Evolutionary conservation across 768 basidiomycete genomes (phyloP).

Genomic region (Pleurotus giganteus): DNA sequence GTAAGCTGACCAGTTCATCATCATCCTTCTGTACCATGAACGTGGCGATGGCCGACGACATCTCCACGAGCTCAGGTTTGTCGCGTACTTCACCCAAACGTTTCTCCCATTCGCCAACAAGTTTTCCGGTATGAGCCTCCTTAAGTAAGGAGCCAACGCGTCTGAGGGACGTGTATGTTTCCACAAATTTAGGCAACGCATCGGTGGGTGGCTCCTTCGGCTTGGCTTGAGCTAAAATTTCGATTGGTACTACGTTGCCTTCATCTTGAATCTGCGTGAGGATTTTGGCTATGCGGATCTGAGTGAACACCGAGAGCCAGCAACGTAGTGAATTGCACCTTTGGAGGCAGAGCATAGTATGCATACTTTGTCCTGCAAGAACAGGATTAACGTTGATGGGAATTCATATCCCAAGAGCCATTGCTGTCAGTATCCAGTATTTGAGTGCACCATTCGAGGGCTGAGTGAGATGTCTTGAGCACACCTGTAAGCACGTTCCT

Average conservation of each 20-base stretch:
- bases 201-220: constrained; percentile 76
- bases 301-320: constrained; percentile 3
- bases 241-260: constrained; percentile 58
- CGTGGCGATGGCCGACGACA: constrained; percentile 69
- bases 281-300: constrained; percentile 64
- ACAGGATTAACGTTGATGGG: constrained; percentile 87
- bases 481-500: constrained; percentile 88
- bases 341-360: constrained; percentile 89
- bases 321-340: constrained; percentile 43
- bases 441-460: constrained; percentile 15
- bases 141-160: constrained; percentile 78
- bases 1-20: constrained; percentile 75
- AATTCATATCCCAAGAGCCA: constrained; percentile 98
- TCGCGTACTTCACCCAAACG: constrained; percentile 49
- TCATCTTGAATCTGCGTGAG: constrained; percentile 72
- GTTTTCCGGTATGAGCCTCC: constrained; percentile 82
- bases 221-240: constrained; percentile 77
- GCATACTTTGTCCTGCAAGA: constrained; percentile 71
- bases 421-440: constrained; percentile 52
- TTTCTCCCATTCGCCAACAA: constrained; percentile 83
- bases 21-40: constrained; percentile 88
- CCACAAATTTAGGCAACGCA: constrained; percentile 66
- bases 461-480: constrained; percentile 18
- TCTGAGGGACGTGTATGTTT: constrained; percentile 55
- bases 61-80: constrained; percentile 78